A percentile compares a stretch with the other conserved stretches of the same genome.
These are phyloP conservation scores for Vigna nakashimae DNA, from an alignment of 306 rosid genomes.

Conservation along the genomic window DNA sequence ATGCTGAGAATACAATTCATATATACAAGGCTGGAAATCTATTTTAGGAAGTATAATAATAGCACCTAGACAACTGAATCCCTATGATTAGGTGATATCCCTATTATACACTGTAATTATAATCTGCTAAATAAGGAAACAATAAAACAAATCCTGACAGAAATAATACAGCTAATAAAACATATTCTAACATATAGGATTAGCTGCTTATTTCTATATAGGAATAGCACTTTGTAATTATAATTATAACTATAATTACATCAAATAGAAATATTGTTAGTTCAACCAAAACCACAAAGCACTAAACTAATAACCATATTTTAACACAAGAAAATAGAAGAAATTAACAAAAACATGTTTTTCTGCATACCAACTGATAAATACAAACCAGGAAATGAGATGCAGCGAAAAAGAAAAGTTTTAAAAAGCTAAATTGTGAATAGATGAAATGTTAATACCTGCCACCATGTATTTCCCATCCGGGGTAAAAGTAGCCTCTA, in stretches of 20 bases:
- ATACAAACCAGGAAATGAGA: slow-evolving; percentile 13
- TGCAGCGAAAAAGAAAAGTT: background rate
- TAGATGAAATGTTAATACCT: slow-evolving; percentile 57
- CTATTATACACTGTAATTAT: no score
- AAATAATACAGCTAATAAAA: no score
- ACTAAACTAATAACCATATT: background rate
- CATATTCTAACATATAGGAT: no score
- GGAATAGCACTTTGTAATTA: no score
- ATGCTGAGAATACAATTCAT: no score
- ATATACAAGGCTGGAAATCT: no score
- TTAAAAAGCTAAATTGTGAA: slow-evolving; percentile 26
- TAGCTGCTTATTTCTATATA: no score
- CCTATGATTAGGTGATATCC: no score
- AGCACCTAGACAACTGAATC: no score
- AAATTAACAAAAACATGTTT: background rate
- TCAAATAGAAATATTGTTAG: background rate
- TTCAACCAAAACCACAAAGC: background rate
- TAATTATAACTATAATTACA: background rate
- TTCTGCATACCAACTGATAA: slow-evolving; percentile 20
- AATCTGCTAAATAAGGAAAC: no score
- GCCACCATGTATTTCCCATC: slow-evolving; percentile 91
- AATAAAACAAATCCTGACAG: no score
- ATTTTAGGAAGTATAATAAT: no score
- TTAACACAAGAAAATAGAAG: background rate
- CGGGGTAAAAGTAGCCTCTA: slow-evolving; percentile 95